Evolutionary conservation across 768 basidiomycete species (phyloP).

Genomic region (Asterophora parasitica): DNA sequence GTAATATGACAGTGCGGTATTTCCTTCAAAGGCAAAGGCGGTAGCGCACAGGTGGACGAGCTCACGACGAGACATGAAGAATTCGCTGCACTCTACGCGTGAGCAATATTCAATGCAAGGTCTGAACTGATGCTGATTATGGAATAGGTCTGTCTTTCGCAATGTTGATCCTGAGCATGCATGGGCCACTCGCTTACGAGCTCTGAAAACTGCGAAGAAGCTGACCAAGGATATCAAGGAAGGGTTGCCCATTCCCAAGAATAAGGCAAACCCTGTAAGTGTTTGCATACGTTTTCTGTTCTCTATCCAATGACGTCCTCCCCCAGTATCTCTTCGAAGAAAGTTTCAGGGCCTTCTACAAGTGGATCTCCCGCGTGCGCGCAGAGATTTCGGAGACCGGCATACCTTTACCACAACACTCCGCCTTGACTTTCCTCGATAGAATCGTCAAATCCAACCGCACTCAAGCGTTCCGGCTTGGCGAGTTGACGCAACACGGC

Average conservation of each 20-base stretch:
- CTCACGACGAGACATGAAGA: slow-evolving; percentile 6
- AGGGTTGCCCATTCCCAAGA: slow-evolving; percentile 7
- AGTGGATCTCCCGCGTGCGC: no score
- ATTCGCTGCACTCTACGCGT: slow-evolving; percentile 19
- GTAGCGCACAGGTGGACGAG: no score
- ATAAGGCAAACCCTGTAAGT: neutral
- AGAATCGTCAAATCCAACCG: slow-evolving; percentile 14
- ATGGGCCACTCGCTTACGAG: slow-evolving; percentile 15
- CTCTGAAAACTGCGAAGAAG: slow-evolving; percentile 10
- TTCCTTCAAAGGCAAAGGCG: neutral
- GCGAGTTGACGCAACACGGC: neutral
- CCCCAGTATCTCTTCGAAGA: neutral
- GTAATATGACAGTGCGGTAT: slow-evolving; percentile 8
- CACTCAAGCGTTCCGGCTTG: slow-evolving; percentile 5
- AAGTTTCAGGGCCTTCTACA: slow-evolving; percentile 2
- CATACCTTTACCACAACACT: slow-evolving; percentile 3
- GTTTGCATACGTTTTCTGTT: no score
- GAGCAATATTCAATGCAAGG: neutral
- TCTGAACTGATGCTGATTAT: neutral
- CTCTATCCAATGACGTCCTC: no score
- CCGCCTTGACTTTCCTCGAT: slow-evolving; percentile 16
- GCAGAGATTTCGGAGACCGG: slow-evolving; percentile 6
- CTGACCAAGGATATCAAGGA: slow-evolving; percentile 10
- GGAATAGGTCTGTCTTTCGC: slow-evolving; percentile 22
- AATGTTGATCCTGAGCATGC: slow-evolving; percentile 20